A percentile compares a stretch with the other conserved stretches of the same genome.
Conservation (phyloP, 2,329 filamentous ascomycete genomes). For the Cordyceps pruinosa region DNA sequence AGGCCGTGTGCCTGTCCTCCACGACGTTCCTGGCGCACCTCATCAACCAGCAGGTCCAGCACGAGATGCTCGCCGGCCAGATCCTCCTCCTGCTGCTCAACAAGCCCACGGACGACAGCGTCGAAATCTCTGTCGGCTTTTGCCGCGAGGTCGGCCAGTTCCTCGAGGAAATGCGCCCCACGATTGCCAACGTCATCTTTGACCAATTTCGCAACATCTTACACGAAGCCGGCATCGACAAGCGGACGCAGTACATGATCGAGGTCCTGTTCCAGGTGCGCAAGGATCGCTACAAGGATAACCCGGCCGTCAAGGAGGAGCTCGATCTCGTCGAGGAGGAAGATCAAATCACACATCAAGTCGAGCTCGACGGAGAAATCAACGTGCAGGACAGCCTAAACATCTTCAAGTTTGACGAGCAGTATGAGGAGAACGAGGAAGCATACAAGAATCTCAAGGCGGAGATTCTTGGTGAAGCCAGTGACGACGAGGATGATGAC, state of each 20-base stretch:
- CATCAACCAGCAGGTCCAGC: conserved; percentile 91
- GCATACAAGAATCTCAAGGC: conserved; percentile 86
- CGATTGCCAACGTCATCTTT: conserved; percentile 84
- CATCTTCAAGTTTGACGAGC: conserved; percentile 86
- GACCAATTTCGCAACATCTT: conserved; percentile 94
- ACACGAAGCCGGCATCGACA: conserved; percentile 95
- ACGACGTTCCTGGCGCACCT: conserved; percentile 94
- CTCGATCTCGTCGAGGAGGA: conserved; percentile 94
- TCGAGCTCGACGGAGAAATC: conserved; percentile 75
- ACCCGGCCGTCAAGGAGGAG: conserved; percentile 84
- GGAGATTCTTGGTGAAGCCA: conserved; percentile 91
- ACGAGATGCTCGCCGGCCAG: conserved; percentile 89
- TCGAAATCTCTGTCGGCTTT: conserved; percentile 92
- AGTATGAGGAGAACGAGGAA: conserved; percentile 87
- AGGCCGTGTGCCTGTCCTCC: conserved; percentile 86
- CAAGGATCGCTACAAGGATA: conserved; percentile 95
- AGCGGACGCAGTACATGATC: conserved; percentile 98
- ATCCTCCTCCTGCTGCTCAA: conserved; percentile 86
- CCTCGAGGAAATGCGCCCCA: conserved; percentile 87
- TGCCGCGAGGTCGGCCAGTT: conserved; percentile 91
- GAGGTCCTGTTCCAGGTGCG: conserved; percentile 95
- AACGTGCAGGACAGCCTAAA: conserved; percentile 84
- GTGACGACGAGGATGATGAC: conserved; percentile 70
- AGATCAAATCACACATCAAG: conserved; percentile 89
- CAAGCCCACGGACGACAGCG: conserved; percentile 94